These are phyloP conservation scores for Hypoxylon lienhwacheense DNA, from an alignment of 495 filamentous ascomycete genomes.

Conservation along the genomic window DNA sequence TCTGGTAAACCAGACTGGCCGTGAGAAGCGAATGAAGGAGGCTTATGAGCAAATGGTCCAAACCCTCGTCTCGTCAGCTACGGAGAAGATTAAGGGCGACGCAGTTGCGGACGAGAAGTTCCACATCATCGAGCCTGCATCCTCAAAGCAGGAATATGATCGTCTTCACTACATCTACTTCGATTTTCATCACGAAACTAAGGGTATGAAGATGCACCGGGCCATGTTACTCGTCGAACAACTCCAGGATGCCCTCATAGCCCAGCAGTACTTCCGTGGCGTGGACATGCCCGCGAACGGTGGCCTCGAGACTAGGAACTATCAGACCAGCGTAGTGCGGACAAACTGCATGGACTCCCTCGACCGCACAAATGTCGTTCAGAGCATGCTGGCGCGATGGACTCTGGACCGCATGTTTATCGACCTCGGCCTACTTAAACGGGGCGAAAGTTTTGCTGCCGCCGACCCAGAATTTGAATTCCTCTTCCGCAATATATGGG, in stretches of 20 bases:
- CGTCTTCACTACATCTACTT: constrained; percentile 95
- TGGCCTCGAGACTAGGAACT: constrained; percentile 72
- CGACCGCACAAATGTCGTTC: constrained; percentile 95
- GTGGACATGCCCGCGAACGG: constrained; percentile 78
- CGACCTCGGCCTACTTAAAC: constrained; percentile 73
- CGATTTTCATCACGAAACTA: constrained; percentile 97
- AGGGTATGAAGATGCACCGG: constrained; percentile 89
- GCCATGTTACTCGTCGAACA: constrained; percentile 83
- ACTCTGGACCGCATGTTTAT: constrained; percentile 82
- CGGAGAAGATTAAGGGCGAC: constrained; percentile 61
- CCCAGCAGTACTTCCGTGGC: constrained; percentile 90
- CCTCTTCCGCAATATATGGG: constrained; percentile 94
- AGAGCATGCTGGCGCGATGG: constrained; percentile 90
- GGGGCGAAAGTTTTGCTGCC: constrained; percentile 67
- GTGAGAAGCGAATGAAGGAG: constrained; percentile 82
- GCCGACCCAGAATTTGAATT: constrained; percentile 78
- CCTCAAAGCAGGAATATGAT: constrained; percentile 65
- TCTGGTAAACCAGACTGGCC: constrained; percentile 90
- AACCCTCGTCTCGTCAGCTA: constrained; percentile 67
- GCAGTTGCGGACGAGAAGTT: constrained; percentile 73
- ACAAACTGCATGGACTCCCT: constrained; percentile 99
- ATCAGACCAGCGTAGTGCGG: constrained; percentile 83
- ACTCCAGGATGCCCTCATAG: constrained; percentile 67
- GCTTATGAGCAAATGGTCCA: constrained; percentile 90
- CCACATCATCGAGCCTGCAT: constrained; percentile 67